Evolutionary conservation across 805 yeast species (phyloP), one percentile per base, ranked within the genome.

Genomic region (Barnettozyma wickerhamii): DNA sequence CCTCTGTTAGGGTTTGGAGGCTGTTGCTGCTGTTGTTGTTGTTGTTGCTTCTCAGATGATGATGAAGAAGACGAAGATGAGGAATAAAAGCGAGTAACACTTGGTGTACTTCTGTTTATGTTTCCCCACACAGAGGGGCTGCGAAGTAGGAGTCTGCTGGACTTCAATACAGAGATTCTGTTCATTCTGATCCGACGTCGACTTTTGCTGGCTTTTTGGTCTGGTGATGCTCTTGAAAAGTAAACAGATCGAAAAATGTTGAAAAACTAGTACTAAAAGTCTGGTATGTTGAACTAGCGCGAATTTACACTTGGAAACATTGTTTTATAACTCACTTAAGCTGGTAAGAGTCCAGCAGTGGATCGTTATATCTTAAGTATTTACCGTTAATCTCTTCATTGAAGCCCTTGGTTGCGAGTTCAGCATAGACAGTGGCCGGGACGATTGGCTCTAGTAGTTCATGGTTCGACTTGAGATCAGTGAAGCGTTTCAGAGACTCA

Each of bases 391-490:
- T 53, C 1, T 67, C 73, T 3, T 55, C 38, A 4, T 75, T 67
- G 53, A 84, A 74, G 0, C 88, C 89, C 19, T 63, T 60, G 12
- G 79, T 45, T 0, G 84, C 90, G 41, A 90, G 62, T 38, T 79
- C 77, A 10, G 82, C 85, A 43, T 77, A 82, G 2, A 86, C 71
- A 0, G 69, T 59, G 0, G 85, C 97, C 4, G 96, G 95, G 4
- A 79, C 77, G 19, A 68, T 69, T 1, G 95, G 89, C 5, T 75
- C 72, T 26, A 87, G 64, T 37, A 91, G 71, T 47, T 77, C 65
- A 18, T 74, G 71, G 24, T 73, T 69, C 15, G 65, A 46, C 54
- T 86, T 78, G 45, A 91, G 65, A 26, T 79, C 81, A 6, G 69
- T 64, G 62, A 91, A 91, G 46, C 81, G 68, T 38, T 77, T 64